Base-by-base conservation (phyloP, 805 yeast species). In the Hanseniaspora osmophila region DNA sequence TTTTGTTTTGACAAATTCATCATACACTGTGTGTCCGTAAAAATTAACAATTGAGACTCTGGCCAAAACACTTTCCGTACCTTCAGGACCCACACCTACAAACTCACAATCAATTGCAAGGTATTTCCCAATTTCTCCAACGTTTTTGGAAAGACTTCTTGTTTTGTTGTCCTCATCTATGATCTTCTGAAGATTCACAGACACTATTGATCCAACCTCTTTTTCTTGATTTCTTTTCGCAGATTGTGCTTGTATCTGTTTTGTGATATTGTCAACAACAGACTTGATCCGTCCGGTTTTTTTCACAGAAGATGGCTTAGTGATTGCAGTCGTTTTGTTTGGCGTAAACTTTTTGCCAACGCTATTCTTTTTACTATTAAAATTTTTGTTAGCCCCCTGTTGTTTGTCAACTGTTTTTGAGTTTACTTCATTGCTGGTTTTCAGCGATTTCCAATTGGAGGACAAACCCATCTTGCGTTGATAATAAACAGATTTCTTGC, bases 51-150 rank as follows among this genome's bases (percentile, higher is more conserved):
- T 66, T 0, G 96, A 85, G 0, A 87, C 92, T 52, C 96, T 70
- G 0, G 95, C 96, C 13, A 88, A 66, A 1, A 79, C 90, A 5
- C 86, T 77, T 41, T 70, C 75, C 10, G 58, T 48, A 6, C 94
- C 94, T 10, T 77, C 79, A 5, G 73, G 74, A 0, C 95, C 96
- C 2, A 83, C 80, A 10, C 96, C 96, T 2, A 88, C 96, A 67
- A 88, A 87, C 55, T 88, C 97, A 66, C 96, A 87, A 62, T 88
- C 97, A 49, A 88, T 75, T 1, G 95, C 85, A 2, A 87, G 48
- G 52, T 73, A 87, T 54, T 74, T 81, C 1, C 96, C 96, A 1
- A 77, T 66, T 40, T 71, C 70, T 44, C 59, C 63, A 47, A 71
- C 64, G 38, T 55, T 57, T 18, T 53, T 51, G 13, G 39, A 18